phyloP scores from a whole-genome alignment of 202 grass and related monocot genomes.

The Setaria italica region DNA sequence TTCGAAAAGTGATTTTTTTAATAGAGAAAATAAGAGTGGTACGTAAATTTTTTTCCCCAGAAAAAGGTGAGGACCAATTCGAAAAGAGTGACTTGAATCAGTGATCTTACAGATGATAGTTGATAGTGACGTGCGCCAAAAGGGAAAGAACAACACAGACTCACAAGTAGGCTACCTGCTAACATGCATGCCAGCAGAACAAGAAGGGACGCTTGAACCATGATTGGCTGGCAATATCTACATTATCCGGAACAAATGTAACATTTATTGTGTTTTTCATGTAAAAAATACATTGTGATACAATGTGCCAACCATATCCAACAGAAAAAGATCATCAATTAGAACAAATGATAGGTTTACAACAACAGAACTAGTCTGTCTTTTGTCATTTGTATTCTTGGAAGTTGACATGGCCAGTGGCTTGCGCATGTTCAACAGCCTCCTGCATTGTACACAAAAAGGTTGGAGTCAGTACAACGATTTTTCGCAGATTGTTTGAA shows the following conservation, averaged over 20 bases:
- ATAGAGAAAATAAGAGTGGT: neutral
- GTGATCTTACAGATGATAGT: neutral
- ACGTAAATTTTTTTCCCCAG: too few species aligned
- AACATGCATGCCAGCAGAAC: neutral
- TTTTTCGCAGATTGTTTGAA: neutral
- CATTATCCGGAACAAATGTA: neutral
- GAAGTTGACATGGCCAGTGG: conserved; percentile 90
- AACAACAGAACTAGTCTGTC: conserved; percentile 9
- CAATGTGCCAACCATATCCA: conserved; percentile 17
- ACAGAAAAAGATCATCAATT: conserved; percentile 20
- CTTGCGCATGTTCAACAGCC: conserved; percentile 88
- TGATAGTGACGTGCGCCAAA: neutral
- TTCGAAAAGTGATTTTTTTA: neutral
- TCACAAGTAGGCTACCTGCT: neutral
- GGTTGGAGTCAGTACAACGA: neutral
- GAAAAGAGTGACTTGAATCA: neutral
- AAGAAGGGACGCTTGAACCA: neutral
- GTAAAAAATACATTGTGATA: conserved; percentile 43
- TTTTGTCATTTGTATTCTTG: conserved; percentile 81
- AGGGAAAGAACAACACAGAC: neutral
- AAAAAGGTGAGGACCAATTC: neutral
- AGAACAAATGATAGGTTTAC: conserved; percentile 36
- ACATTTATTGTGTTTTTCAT: conserved; percentile 21
- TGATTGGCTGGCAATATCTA: neutral
- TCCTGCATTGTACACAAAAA: conserved; percentile 60